Evolutionary conservation across 2,329 filamentous ascomycete genomes (phyloP).

Genomic region (Thielaviopsis cerberus): DNA sequence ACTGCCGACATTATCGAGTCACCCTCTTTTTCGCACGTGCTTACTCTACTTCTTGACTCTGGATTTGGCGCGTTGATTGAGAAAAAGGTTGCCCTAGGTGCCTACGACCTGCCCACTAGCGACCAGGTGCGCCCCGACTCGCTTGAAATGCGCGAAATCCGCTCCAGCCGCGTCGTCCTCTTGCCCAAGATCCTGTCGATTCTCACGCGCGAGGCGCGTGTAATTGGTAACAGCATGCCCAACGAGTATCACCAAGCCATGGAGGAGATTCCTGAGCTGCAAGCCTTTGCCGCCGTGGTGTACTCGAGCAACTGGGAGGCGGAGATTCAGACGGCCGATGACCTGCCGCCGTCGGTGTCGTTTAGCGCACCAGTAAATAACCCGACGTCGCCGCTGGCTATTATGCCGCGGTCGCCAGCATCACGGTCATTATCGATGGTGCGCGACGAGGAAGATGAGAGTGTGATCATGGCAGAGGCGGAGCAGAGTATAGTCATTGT

Average conservation of each 20-base stretch:
- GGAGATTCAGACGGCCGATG: constrained; percentile 35
- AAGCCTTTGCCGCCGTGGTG: constrained; percentile 71
- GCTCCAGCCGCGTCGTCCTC: constrained; percentile 41
- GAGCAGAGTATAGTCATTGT: constrained; percentile 16
- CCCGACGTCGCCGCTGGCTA: constrained; percentile 14
- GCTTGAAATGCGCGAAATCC: constrained; percentile 20
- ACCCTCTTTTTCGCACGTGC: constrained; percentile 70
- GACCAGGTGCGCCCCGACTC: constrained; percentile 8
- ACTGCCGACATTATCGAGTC: constrained; percentile 92
- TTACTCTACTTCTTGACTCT: constrained; percentile 70
- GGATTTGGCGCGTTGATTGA: constrained; percentile 74
- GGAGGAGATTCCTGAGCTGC: constrained; percentile 56
- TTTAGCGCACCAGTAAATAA: constrained; percentile 1
- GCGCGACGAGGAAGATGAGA: constrained; percentile 24
- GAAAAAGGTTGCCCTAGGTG: constrained; percentile 57
- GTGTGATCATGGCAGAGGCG: constrained; percentile 33
- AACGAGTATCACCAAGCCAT: constrained; percentile 57
- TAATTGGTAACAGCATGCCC: constrained; percentile 61
- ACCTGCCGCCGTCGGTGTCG: constrained; percentile 13
- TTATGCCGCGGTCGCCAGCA: constrained; percentile 15
- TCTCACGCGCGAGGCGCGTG: constrained; percentile 76
- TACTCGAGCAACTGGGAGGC: constrained; percentile 70
- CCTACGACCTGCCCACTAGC: constrained; percentile 40
- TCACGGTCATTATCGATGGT: constrained; percentile 6
- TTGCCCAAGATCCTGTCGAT: constrained; percentile 81